Evolutionary conservation across 306 rosid species (phyloP), one percentile per base, ranked within the genome.

Genomic region (Mimosa bimucronata): DNA sequence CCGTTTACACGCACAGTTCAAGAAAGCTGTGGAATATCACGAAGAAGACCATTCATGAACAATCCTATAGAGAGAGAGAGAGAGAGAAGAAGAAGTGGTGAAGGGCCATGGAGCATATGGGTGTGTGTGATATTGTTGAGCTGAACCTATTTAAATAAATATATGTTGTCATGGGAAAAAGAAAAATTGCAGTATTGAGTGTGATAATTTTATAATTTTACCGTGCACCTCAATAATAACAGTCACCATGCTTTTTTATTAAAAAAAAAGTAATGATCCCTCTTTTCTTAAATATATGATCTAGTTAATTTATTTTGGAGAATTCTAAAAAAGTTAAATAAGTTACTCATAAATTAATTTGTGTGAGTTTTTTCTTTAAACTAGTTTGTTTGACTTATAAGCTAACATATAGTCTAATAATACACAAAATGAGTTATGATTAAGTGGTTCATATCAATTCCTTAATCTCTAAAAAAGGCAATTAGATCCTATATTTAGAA

Each of bases 1-100:
- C 3, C 79, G 58, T 28, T 61, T 19, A 21, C 53, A 65, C 5
- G n/a, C 34, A 85, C 88, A 83, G 94, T 90, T 88, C 94, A 90
- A 90, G 94, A 90, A 90, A 90, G 94, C 92, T 37, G 94, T 88
- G 92, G 94, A 86, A 90, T 78, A 90, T 60, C 71, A 81, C 88
- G n/a, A 60, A 85, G 81, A 90, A 85, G 84, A 90, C 77, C 89
- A 76, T 82, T 38, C 66, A 38, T 71, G 80, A 74, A 75, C 21
- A 65, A 28, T 61, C n/a, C 2, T 23, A 3, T 28, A 55, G 74
- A 16, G 79, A 75, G 77, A 73, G 18, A 23, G 26, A 26, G 38
- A 2, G 55, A 26, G 18, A 0, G 18, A 15, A 9, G 12, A 9
- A 42, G 55, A 1, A 8, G 64, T 1, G 38, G 44, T 1, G 40